Evolutionary conservation across 2,329 filamentous ascomycete species (phyloP).

Genomic region (Ceratocystis cubensis): DNA sequence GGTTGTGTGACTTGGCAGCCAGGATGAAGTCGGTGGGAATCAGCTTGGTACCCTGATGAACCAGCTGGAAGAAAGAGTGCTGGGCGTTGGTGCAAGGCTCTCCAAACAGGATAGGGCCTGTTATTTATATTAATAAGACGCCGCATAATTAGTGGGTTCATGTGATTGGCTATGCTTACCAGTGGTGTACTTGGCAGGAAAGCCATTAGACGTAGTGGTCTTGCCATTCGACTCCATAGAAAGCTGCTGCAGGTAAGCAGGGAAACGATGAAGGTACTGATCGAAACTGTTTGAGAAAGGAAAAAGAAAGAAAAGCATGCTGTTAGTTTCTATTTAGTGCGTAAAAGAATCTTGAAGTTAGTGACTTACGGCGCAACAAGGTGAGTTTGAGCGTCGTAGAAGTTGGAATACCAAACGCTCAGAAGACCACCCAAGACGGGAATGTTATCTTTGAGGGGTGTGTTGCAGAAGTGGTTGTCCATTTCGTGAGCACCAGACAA

Average conservation of each 20-base stretch:
- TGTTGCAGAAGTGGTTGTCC: conserved; percentile 94
- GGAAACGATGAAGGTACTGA: conserved; percentile 98
- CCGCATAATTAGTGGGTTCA: neutral
- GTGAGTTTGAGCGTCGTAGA: conserved; percentile 96
- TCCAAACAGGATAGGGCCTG: conserved; percentile 79
- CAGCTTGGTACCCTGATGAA: conserved; percentile 98
- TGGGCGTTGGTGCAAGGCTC: conserved; percentile 98
- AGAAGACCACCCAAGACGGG: conserved; percentile 81
- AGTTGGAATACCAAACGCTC: conserved; percentile 98
- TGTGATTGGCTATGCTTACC: conserved; percentile 31
- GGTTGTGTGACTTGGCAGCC: conserved; percentile 93
- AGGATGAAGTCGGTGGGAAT: conserved; percentile 98
- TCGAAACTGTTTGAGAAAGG: conserved; percentile 56
- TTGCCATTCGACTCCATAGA: conserved; percentile 99
- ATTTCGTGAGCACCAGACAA: conserved; percentile 87
- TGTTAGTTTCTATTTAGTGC: conserved; percentile 14
- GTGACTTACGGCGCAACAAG: conserved; percentile 74
- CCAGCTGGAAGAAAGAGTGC: conserved; percentile 99
- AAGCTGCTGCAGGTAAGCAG: conserved; percentile 95
- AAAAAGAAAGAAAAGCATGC: neutral
- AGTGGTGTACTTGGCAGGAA: conserved; percentile 93
- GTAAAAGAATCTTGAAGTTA: neutral
- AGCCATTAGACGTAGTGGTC: conserved; percentile 77
- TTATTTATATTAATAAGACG: conserved; percentile 22
- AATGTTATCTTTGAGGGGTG: conserved; percentile 89